Percentiles rank a stretch among this genome's conserved stretches.
Evolutionary conservation across 2,329 filamentous ascomycete species (phyloP).

Genomic region (Phyllosticta citrichinensis): DNA sequence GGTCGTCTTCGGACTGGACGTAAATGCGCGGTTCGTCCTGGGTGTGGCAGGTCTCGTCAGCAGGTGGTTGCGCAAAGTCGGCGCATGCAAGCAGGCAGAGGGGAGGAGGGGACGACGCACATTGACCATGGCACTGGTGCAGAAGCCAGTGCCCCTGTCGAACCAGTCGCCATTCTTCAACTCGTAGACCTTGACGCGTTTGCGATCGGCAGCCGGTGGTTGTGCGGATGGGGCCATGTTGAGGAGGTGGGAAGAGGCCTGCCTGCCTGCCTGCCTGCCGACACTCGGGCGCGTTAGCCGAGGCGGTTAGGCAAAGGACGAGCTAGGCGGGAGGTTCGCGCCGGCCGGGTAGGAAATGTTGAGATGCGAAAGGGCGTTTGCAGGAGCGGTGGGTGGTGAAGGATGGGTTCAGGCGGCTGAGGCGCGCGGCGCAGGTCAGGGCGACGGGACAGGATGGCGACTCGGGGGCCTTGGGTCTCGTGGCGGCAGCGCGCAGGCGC

Average conservation of each 20-base stretch:
- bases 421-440: background rate
- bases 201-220: slow-evolving; percentile 38
- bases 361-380: slow-evolving; percentile 12
- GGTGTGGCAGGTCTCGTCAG: slow-evolving; percentile 33
- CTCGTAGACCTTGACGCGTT: slow-evolving; percentile 96
- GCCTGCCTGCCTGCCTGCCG: slow-evolving; percentile 7
- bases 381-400: slow-evolving; percentile 2
- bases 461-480: background rate
- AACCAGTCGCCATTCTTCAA: slow-evolving; percentile 99
- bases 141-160: slow-evolving; percentile 93
- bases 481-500: background rate
- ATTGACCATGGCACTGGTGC: slow-evolving; percentile 63
- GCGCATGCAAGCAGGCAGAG: slow-evolving; percentile 1
- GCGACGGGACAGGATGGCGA: background rate
- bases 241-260: slow-evolving; percentile 14
- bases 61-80: background rate
- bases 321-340: slow-evolving; percentile 1
- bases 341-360: background rate
- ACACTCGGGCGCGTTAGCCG: slow-evolving; percentile 21
- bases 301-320: slow-evolving; percentile 12
- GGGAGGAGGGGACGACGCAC: slow-evolving; percentile 40
- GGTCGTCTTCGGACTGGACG: slow-evolving; percentile 89
- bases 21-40: slow-evolving; percentile 78
- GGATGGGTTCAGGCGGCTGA: background rate
- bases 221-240: slow-evolving; percentile 32